Percentiles rank a stretch among this genome's conserved stretches.
phyloP scores from a whole-genome alignment of 164 flowering plant genomes.

The Cinnamomum micranthum region DNA sequence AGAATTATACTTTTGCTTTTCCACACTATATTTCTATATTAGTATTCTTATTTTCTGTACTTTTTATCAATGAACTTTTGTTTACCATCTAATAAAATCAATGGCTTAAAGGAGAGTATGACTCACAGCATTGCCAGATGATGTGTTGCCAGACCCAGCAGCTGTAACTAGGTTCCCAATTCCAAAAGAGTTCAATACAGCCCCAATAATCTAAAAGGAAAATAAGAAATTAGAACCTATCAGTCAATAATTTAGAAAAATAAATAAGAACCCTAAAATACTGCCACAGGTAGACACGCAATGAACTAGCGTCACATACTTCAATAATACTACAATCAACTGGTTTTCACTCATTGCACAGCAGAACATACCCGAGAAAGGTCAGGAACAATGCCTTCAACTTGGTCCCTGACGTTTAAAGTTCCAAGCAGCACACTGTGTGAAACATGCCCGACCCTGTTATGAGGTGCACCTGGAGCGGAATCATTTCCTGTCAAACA shows the following conservation, averaged over 20 bases:
- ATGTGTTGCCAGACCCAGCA: constrained; percentile 30
- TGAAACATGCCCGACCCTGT: constrained; percentile 74
- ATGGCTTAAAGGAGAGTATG: background rate
- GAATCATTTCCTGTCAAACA: constrained; percentile 54
- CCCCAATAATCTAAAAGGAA: constrained; percentile 70
- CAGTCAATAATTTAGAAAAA: background rate
- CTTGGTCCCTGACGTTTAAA: constrained; percentile 80
- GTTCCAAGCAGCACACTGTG: constrained; percentile 94
- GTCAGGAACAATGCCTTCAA: constrained; percentile 69
- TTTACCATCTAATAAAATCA: background rate
- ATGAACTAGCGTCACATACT: no score
- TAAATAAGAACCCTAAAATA: background rate
- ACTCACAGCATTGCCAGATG: constrained; percentile 43
- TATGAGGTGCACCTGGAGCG: constrained; percentile 45
- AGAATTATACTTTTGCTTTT: no score
- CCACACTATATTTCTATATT: no score
- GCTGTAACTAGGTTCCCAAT: constrained; percentile 45
- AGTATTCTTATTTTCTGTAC: no score
- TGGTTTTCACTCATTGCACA: background rate
- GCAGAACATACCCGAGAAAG: constrained; percentile 51
- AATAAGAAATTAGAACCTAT: constrained; percentile 1
- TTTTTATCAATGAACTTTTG: no score
- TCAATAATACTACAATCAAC: background rate
- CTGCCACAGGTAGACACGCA: background rate
- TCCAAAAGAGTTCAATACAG: constrained; percentile 84